These are phyloP conservation scores for Acanthochlamys bracteata DNA, from an alignment of 106 monocot species.

Conservation along the genomic window DNA sequence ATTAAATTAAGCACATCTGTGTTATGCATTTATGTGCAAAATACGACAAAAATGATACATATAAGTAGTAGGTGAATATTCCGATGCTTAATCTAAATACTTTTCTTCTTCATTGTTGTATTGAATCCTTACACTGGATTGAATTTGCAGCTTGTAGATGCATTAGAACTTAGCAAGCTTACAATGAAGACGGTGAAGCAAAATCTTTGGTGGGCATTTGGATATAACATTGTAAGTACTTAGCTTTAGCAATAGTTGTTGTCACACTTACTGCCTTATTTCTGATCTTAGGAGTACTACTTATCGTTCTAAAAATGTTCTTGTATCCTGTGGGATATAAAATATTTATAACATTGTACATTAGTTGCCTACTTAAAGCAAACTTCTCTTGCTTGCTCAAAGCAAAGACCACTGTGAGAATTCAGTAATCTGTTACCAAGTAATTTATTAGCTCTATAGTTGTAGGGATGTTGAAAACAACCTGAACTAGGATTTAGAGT, in stretches of 20 bases:
- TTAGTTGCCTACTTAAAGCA: background rate
- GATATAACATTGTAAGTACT: constrained; percentile 92
- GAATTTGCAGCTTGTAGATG: constrained; percentile 66
- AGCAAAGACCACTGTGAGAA: too few species aligned
- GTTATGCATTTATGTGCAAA: background rate
- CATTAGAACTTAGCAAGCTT: constrained; percentile 88
- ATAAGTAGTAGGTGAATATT: background rate
- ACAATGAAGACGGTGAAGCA: constrained; percentile 98
- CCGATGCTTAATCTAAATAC: background rate
- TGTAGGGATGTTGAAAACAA: too few species aligned
- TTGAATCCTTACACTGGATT: background rate
- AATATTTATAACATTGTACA: background rate
- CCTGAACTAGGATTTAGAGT: too few species aligned
- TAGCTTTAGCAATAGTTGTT: background rate
- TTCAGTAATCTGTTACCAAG: too few species aligned
- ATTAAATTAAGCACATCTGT: background rate
- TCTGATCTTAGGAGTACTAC: background rate
- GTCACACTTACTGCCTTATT: background rate
- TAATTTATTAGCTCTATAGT: too few species aligned
- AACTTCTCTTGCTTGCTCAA: background rate
- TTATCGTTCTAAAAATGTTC: background rate
- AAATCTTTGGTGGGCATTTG: constrained; percentile 98
- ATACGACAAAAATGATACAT: background rate
- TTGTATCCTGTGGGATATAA: background rate
- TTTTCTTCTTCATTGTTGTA: background rate